Conservation (phyloP, 768 basidiomycete genomes). For the Wakefieldia striispora region DNA sequence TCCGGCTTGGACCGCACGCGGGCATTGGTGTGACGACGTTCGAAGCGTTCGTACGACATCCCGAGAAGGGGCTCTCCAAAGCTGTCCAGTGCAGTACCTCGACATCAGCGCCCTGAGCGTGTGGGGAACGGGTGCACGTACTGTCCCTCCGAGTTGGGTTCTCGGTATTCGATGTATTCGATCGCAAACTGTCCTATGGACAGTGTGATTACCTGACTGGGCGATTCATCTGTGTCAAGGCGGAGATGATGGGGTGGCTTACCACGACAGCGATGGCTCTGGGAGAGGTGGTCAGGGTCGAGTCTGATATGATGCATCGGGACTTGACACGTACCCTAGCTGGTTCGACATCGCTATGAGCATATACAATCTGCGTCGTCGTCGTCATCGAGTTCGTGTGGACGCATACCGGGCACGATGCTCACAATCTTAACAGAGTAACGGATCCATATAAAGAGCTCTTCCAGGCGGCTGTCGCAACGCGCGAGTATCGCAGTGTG, state of each 20-base stretch:
- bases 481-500: slow-evolving; percentile 39
- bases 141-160: slow-evolving; percentile 17
- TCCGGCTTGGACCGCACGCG: slow-evolving; percentile 57
- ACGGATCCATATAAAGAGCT: slow-evolving; percentile 53
- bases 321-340: slow-evolving; percentile 49
- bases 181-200: slow-evolving; percentile 58
- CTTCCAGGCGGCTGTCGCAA: slow-evolving; percentile 51
- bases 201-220: slow-evolving; percentile 50
- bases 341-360: slow-evolving; percentile 71
- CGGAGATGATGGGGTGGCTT: slow-evolving; percentile 1
- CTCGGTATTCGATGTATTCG: slow-evolving; percentile 32
- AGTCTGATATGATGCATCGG: neutral
- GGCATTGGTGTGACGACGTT: slow-evolving; percentile 23
- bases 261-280: slow-evolving; percentile 28
- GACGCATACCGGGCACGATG: neutral
- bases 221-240: neutral
- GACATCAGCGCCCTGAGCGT: neutral
- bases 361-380: slow-evolving; percentile 60
- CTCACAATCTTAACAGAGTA: slow-evolving; percentile 64
- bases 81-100: slow-evolving; percentile 6
- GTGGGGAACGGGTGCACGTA: slow-evolving; percentile 8
- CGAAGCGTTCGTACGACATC: neutral
- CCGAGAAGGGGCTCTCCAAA: slow-evolving; percentile 25
- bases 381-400: neutral
- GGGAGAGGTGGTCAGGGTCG: slow-evolving; percentile 5